A percentile compares a stretch with the other conserved stretches of the same genome.
Conservation (phyloP, 192 early-diverging fungal species). For the Coemansia sp. region DNA sequence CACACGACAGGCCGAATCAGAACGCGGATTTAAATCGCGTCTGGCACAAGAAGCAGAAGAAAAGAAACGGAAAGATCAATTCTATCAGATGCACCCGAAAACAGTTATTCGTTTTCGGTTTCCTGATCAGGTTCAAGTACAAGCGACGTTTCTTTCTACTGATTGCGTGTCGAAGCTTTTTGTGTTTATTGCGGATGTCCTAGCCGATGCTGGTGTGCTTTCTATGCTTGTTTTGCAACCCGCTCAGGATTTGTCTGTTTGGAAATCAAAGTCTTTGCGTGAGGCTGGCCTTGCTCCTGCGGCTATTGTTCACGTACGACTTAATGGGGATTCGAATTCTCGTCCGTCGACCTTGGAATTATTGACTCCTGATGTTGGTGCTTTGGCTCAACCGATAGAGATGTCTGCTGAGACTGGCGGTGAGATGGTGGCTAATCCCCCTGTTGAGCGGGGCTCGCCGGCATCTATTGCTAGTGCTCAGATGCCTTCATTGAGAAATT, state of each 20-base stretch:
- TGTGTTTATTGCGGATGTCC: slow-evolving; percentile 14
- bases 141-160: slow-evolving; percentile 71
- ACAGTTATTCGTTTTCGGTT: slow-evolving; percentile 81
- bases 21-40: slow-evolving; percentile 75
- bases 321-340: not conserved
- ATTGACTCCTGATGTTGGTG: slow-evolving; percentile 14
- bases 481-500: not conserved
- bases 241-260: slow-evolving; percentile 21
- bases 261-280: slow-evolving; percentile 10
- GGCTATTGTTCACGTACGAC: slow-evolving; percentile 42
- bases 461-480: not conserved
- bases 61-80: slow-evolving; percentile 39
- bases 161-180: slow-evolving; percentile 52
- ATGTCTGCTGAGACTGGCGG: slow-evolving; percentile 1
- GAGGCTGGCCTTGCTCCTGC: slow-evolving; percentile 41
- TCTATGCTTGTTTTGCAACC: slow-evolving; percentile 35
- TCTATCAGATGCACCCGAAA: slow-evolving; percentile 25
- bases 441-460: not conserved
- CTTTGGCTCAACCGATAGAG: slow-evolving; percentile 16
- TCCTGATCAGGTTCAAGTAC: slow-evolving; percentile 71
- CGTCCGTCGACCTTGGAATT: slow-evolving; percentile 12
- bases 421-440: not conserved
- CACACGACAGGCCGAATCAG: slow-evolving; percentile 58
- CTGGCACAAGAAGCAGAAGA: slow-evolving; percentile 72
- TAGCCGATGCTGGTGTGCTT: slow-evolving; percentile 14